These are phyloP conservation scores for Talaromyces sp. DNA, from an alignment of 2,329 filamentous ascomycete species.

Conservation along the genomic window DNA sequence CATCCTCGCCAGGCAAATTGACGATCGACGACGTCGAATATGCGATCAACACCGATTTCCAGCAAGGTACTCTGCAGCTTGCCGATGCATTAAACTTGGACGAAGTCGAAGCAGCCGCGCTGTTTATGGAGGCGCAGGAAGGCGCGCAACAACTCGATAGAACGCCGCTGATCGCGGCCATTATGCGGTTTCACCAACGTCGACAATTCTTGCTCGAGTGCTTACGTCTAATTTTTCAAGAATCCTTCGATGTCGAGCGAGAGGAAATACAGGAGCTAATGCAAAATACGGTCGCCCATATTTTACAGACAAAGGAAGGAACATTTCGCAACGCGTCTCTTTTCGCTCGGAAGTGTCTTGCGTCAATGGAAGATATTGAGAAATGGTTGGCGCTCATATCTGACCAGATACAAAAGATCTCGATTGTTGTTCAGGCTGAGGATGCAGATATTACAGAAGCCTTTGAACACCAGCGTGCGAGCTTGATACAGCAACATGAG, in stretches of 20 bases:
- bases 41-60: conserved; percentile 79
- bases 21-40: conserved; percentile 70
- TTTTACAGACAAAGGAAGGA: conserved; percentile 56
- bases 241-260: conserved; percentile 61
- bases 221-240: conserved; percentile 72
- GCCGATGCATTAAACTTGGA: conserved; percentile 88
- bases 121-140: conserved; percentile 70
- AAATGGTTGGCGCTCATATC: conserved; percentile 70
- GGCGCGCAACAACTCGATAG: conserved; percentile 68
- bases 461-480: conserved; percentile 74
- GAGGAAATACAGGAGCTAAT: conserved; percentile 54
- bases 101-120: conserved; percentile 75
- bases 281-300: conserved; percentile 54
- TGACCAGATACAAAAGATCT: conserved; percentile 72
- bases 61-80: conserved; percentile 74
- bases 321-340: conserved; percentile 52
- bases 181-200: conserved; percentile 84
- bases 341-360: conserved; percentile 71
- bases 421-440: conserved; percentile 66
- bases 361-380: conserved; percentile 72
- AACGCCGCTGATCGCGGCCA: conserved; percentile 69
- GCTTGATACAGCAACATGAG: conserved; percentile 86
- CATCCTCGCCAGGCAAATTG: conserved; percentile 62
- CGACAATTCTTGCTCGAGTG: conserved; percentile 80
- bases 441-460: conserved; percentile 68